Conservation (phyloP, 352 stramenopile genomes). For the Globisporangium yorkense region DNA sequence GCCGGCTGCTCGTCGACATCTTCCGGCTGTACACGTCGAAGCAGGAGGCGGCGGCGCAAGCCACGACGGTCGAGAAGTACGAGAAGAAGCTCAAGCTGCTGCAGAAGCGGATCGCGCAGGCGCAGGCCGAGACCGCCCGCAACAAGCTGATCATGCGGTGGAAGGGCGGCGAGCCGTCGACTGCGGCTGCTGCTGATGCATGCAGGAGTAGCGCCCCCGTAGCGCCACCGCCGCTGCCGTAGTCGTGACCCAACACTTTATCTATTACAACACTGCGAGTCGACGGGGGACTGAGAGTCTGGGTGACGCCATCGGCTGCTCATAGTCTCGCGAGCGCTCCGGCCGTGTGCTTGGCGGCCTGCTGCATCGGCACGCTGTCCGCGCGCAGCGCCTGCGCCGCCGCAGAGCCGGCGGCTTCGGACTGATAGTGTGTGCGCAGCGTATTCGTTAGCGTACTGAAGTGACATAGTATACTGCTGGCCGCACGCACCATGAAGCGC, state of each 20-base stretch:
- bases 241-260: not conserved
- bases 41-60: constrained; percentile 28
- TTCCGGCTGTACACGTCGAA: constrained; percentile 46
- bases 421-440: constrained; percentile 18
- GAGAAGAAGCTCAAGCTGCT: constrained; percentile 59
- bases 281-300: not conserved
- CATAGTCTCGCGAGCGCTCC: constrained; percentile 59
- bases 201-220: not conserved
- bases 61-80: constrained; percentile 47
- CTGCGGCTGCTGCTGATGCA: not conserved
- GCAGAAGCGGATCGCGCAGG: constrained; percentile 36
- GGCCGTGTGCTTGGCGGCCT: constrained; percentile 64
- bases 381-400: constrained; percentile 51
- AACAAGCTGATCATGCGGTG: constrained; percentile 41
- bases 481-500: constrained; percentile 65
- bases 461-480: too few relatives aligned
- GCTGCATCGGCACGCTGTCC: constrained; percentile 69
- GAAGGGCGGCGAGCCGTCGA: constrained; percentile 19
- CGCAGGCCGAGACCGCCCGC: constrained; percentile 31
- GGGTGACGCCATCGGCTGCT: not conserved
- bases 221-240: not conserved
- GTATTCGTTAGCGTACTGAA: not conserved
- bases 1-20: constrained; percentile 47
- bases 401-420: constrained; percentile 58
- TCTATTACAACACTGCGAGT: constrained; percentile 1